Evolutionary conservation across 192 early-diverging fungal genomes (phyloP), one percentile per base, ranked within the genome.

Genomic region (Dissophora globulifera): DNA sequence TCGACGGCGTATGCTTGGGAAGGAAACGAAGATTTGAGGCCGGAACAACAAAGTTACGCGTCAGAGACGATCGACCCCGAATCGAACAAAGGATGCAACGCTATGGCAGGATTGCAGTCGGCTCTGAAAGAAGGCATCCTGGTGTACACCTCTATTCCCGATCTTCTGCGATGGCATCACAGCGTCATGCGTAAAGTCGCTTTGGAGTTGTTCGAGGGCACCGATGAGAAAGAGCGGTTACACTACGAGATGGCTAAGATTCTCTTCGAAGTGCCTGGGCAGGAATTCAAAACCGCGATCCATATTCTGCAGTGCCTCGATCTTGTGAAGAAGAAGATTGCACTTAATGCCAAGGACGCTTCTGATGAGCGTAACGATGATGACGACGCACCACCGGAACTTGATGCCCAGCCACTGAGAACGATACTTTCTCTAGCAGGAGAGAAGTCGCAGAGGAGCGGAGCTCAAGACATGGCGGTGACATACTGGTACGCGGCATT

Each of bases 361-460:
- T 3, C 43, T 1, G 38, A 67, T 20, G 58, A 56, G 8, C 12
- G 61, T 40, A 52, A 55, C 3, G 25, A 12, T 0, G 35, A 47
- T 2, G 46, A 62, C 3, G 40, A 20, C 31, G 19, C 19, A 0
- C 16, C 16, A 0, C 10, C 40, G 2, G 58, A 67, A 1, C 27
- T 67, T 19, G 57, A 60, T 31, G 38, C 54, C 1, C 41, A 50
- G 38, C 46, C 64, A 15, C 13, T 76, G 29, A 59, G 72, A 13
- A 22, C 19, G 4, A 62, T 76, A 16, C 52, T 76, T 3, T 57
- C 72, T 3, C 46, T 42, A 3, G 72, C 72, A 13, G 72, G 63
- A 2, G 72, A 76, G 41, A 76, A 67, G 38, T 76, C 72, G 11
- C 64, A 67, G 38, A 76, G 67, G 72, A 76, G 63, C 57, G 72